A percentile compares a stretch with the other conserved stretches of the same genome.
Evolutionary conservation across 208 protist species (phyloP).

Genomic region (Porcisia hertigi): DNA sequence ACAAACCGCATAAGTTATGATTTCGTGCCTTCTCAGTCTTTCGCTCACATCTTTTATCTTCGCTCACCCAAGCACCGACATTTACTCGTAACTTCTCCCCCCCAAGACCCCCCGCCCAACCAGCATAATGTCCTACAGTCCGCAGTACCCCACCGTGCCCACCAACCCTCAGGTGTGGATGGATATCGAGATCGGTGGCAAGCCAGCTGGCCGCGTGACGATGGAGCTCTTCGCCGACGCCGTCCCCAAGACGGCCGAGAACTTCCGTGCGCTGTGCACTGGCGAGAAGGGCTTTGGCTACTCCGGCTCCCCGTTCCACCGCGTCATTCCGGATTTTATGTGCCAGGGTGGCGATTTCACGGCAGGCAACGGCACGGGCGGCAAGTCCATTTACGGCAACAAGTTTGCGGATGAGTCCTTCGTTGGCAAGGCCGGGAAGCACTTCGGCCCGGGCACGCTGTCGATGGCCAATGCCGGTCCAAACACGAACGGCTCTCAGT

Average conservation of each 20-base stretch:
- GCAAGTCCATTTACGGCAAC: slow-evolving; percentile 65
- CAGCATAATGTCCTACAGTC: slow-evolving; percentile 68
- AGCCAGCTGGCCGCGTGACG: slow-evolving; percentile 40
- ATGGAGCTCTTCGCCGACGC: slow-evolving; percentile 61
- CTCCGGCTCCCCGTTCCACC: slow-evolving; percentile 51
- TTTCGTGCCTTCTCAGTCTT: slow-evolving; percentile 17
- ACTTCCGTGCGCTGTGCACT: slow-evolving; percentile 64
- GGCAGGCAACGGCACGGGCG: slow-evolving; percentile 52
- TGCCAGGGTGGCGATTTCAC: slow-evolving; percentile 72
- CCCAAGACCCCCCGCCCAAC: not conserved
- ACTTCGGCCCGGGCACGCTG: slow-evolving; percentile 74
- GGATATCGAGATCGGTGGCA: slow-evolving; percentile 47
- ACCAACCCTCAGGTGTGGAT: slow-evolving; percentile 78
- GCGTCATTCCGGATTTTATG: slow-evolving; percentile 62
- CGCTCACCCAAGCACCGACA: not conserved
- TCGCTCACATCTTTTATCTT: slow-evolving; percentile 2
- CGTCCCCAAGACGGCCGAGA: slow-evolving; percentile 66
- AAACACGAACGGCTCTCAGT: slow-evolving; percentile 95
- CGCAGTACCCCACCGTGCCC: slow-evolving; percentile 72
- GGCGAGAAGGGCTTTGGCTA: slow-evolving; percentile 63
- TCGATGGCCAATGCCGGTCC: slow-evolving; percentile 93
- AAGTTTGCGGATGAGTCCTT: slow-evolving; percentile 68
- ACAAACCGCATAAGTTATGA: not conserved
- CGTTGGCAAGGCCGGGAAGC: slow-evolving; percentile 53
- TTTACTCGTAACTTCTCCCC: not conserved